Percentiles rank a stretch among this genome's conserved stretches.
phyloP scores from a whole-genome alignment of 202 grass and related monocot genomes.

The Brachypodium distachyon region DNA sequence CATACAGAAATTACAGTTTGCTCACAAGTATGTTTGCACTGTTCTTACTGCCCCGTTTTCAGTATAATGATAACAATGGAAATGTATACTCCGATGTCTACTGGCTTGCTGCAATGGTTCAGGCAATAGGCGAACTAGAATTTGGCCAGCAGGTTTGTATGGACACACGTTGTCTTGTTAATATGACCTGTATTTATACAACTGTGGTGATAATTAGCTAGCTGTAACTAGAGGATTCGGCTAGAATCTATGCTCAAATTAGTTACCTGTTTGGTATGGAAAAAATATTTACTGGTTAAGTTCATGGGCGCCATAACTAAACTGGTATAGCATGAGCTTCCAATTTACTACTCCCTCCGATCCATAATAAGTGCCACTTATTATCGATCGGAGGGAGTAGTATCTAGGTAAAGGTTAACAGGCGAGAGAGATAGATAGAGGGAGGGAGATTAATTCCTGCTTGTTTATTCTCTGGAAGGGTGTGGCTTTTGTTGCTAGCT shows the following conservation, averaged over 20 bases:
- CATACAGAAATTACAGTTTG: background rate
- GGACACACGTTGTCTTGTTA: slow-evolving; percentile 6
- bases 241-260: background rate
- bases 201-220: background rate
- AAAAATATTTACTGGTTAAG: background rate
- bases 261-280: background rate
- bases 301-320: background rate
- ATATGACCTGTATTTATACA: background rate
- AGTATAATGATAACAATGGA: slow-evolving; percentile 99
- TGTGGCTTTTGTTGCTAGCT: too few species aligned
- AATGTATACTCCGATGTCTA: slow-evolving; percentile 91
- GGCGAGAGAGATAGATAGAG: too few species aligned
- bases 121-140: slow-evolving; percentile 85
- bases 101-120: slow-evolving; percentile 92
- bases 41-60: slow-evolving; percentile 32
- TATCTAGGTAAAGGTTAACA: too few species aligned
- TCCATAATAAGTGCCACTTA: too few species aligned
- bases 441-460: too few species aligned
- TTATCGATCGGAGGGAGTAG: too few species aligned
- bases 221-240: background rate
- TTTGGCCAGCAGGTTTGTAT: slow-evolving; percentile 89
- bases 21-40: background rate
- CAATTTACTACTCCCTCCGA: too few species aligned
- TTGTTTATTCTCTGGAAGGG: too few species aligned
- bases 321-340: too few species aligned